A percentile compares a stretch with the other conserved stretches of the same genome.
phyloP scores from a whole-genome alignment of 1,139 yeast genomes.

The Lodderomyces pseudojiufengensis region DNA sequence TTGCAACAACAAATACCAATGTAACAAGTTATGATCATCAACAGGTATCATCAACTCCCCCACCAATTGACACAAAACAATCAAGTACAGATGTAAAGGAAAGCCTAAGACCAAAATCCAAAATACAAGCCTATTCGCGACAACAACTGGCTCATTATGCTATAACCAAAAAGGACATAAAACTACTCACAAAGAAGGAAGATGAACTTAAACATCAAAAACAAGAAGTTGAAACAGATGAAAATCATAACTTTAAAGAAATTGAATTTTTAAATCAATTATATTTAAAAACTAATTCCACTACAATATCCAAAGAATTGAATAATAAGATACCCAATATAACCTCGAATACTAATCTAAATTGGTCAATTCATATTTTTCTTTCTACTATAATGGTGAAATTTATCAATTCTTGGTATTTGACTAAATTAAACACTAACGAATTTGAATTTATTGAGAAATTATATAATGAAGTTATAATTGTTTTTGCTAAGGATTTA shows the following conservation, averaged over 20 bases:
- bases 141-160: not conserved
- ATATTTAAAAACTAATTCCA: slow-evolving; percentile 14
- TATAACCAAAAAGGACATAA: too few relatives aligned
- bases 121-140: too few relatives aligned
- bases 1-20: slow-evolving; percentile 10
- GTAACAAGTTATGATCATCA: slow-evolving; percentile 8
- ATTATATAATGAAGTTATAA: slow-evolving; percentile 27
- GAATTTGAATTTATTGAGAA: slow-evolving; percentile 31
- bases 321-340: slow-evolving; percentile 28
- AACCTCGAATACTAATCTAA: slow-evolving; percentile 18
- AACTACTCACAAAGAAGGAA: not conserved
- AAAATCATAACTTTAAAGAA: slow-evolving; percentile 20
- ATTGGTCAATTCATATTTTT: slow-evolving; percentile 38
- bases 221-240: not conserved
- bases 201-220: not conserved
- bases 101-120: too few relatives aligned
- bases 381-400: slow-evolving; percentile 31
- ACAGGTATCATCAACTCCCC: slow-evolving; percentile 2
- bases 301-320: not conserved
- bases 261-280: slow-evolving; percentile 32
- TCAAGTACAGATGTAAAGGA: too few relatives aligned
- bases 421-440: slow-evolving; percentile 36
- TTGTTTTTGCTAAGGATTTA: slow-evolving; percentile 28
- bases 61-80: not conserved
- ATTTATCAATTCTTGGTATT: slow-evolving; percentile 41